phyloP scores from a whole-genome alignment of 2,329 filamentous ascomycete genomes.

The Metarhizium robertsii region DNA sequence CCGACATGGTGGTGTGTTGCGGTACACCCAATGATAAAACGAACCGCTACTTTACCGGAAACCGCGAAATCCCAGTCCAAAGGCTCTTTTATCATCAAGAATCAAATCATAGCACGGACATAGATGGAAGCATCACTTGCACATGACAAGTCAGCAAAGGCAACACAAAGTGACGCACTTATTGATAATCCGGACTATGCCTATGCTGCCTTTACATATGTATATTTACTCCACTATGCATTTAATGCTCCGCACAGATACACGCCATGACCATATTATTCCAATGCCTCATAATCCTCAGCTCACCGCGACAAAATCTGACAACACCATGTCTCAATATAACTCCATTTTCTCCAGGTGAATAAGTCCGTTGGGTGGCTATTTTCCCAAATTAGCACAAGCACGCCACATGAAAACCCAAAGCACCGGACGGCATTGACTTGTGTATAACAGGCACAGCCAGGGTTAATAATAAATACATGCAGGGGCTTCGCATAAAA shows the following conservation, averaged over 20 bases:
- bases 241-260: neutral
- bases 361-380: constrained; percentile 57
- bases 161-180: too few species aligned
- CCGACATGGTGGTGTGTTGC: too few species aligned
- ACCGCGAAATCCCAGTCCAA: too few species aligned
- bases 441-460: neutral
- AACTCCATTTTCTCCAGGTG: constrained; percentile 47
- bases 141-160: neutral
- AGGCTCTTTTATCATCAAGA: too few species aligned
- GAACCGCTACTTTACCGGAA: too few species aligned
- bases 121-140: too few species aligned
- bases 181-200: neutral
- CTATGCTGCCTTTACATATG: neutral
- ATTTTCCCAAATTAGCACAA: constrained; percentile 13
- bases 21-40: too few species aligned
- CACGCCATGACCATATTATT: neutral
- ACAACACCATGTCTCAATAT: constrained; percentile 11
- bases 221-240: neutral
- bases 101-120: too few species aligned
- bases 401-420: neutral
- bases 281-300: neutral
- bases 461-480: neutral
- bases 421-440: neutral
- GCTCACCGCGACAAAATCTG: neutral
- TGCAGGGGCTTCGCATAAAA: constrained; percentile 13